Evolutionary conservation across 148 eudicot genomes (phyloP), one percentile per base, ranked within the genome.

Genomic region (Silene conica): DNA sequence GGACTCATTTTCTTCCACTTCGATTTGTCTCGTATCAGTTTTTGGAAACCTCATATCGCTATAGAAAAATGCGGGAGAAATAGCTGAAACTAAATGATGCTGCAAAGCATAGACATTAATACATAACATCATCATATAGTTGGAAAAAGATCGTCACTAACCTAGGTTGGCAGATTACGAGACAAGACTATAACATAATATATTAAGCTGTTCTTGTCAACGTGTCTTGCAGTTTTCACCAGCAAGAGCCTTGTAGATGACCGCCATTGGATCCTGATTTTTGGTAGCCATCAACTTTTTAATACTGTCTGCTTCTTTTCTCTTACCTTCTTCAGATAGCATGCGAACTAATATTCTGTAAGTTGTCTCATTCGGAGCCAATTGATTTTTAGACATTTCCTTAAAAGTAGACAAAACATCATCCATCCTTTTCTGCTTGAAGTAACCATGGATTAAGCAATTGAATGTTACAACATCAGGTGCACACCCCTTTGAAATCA

Each of bases 371-470:
- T 63, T 0, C 19, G 45, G 67, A 26, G 20, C 67, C 45, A 63
- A 15, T 63, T 75, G 81, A 58, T 66, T 68, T 63, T 20, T 2
- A 7, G 54, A 67, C 83, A 79, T 79, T 2, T 52, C 73, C 48
- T 28, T 62, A 15, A 80, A 77, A n/a, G 76, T 57, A 45, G 50
- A 28, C 66, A 80, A 55, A 46, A 79, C 87, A 58, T 77, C 82
- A 70, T 57, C 74, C 23, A 69, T 67, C 80, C 74, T 80, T 67
- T 74, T 65, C 64, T 54, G 73, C 71, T 77, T 75, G 52, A 73
- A 80, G 56, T 69, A 77, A 57, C 85, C 87, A 63, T 74, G 67
- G 12, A 85, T 77, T 71, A 85, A 75, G 45, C 69, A 58, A 10
- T 21, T 77, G 50, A 77, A 82, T 60, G 85, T 73, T 45, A 85